Evolutionary conservation across 2,329 filamentous ascomycete genomes (phyloP).

Genomic region (Pleomassaria siparia): DNA sequence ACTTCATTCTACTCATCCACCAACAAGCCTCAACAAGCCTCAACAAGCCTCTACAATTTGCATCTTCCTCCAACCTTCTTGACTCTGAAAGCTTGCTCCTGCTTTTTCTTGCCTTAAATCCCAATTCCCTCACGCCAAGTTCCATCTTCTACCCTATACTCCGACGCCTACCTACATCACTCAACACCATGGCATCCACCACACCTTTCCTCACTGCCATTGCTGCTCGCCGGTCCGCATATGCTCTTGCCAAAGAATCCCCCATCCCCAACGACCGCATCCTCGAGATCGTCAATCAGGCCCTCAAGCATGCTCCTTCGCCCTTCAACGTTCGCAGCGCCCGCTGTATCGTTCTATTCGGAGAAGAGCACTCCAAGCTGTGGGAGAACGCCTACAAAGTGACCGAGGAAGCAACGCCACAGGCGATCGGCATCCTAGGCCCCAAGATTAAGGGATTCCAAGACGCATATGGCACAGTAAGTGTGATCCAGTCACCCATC

Average conservation of each 20-base stretch:
- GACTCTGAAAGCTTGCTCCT: neutral
- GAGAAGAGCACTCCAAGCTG: conserved; percentile 23
- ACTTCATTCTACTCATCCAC: neutral
- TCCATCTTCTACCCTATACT: neutral
- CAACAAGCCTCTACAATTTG: neutral
- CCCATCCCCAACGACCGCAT: conserved; percentile 28
- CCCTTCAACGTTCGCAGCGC: conserved; percentile 34
- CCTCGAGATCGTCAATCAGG: conserved; percentile 24
- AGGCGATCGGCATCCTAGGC: conserved; percentile 18
- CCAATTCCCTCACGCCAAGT: neutral
- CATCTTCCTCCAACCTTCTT: neutral
- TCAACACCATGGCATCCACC: conserved; percentile 18
- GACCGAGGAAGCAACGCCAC: conserved; percentile 16
- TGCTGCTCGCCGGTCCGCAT: conserved; percentile 29
- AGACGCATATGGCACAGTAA: conserved; percentile 24
- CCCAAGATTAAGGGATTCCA: conserved; percentile 24
- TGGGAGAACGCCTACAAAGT: conserved; percentile 25
- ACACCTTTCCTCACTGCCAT: conserved; percentile 30
- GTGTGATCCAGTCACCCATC: conserved; percentile 8
- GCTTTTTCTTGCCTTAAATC: neutral
- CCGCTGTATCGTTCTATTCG: conserved; percentile 30
- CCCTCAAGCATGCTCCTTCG: conserved; percentile 27
- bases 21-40: too few species aligned
- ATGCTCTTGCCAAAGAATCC: conserved; percentile 22
- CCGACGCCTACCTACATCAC: neutral